These are phyloP conservation scores for Endogone sp. DNA, from an alignment of 192 early-diverging fungal genomes.

Conservation along the genomic window DNA sequence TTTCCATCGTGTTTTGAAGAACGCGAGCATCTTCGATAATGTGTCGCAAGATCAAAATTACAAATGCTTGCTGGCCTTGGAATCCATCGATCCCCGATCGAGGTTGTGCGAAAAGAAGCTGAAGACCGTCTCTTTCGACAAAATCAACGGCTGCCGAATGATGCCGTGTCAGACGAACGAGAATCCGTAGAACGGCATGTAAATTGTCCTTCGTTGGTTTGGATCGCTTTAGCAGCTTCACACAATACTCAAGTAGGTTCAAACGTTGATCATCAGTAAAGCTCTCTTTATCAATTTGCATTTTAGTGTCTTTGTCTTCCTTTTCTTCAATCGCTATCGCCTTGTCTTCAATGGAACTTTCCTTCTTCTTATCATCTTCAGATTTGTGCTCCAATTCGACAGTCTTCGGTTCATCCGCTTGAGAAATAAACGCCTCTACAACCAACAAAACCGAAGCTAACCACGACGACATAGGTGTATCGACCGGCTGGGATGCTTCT, in stretches of 20 bases:
- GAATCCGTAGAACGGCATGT: slow-evolving; percentile 72
- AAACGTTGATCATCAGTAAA: slow-evolving; percentile 21
- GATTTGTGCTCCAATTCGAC: slow-evolving; percentile 1
- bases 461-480: slow-evolving; percentile 41
- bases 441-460: slow-evolving; percentile 56
- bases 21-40: slow-evolving; percentile 70
- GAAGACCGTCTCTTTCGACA: slow-evolving; percentile 62
- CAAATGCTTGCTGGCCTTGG: slow-evolving; percentile 73
- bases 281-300: slow-evolving; percentile 38
- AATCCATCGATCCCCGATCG: slow-evolving; percentile 62
- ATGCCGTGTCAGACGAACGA: slow-evolving; percentile 78
- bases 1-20: slow-evolving; percentile 64
- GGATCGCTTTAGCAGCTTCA: slow-evolving; percentile 31
- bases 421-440: slow-evolving; percentile 58
- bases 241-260: slow-evolving; percentile 29
- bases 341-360: slow-evolving; percentile 21
- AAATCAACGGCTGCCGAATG: slow-evolving; percentile 61
- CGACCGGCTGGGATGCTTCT: slow-evolving; percentile 4
- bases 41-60: slow-evolving; percentile 86
- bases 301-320: slow-evolving; percentile 20
- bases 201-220: slow-evolving; percentile 42
- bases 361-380: slow-evolving; percentile 11
- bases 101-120: slow-evolving; percentile 55
- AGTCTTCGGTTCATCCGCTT: slow-evolving; percentile 55
- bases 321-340: slow-evolving; percentile 20